phyloP scores from a whole-genome alignment of 768 basidiomycete species.

The Leccinum barrowsii region DNA sequence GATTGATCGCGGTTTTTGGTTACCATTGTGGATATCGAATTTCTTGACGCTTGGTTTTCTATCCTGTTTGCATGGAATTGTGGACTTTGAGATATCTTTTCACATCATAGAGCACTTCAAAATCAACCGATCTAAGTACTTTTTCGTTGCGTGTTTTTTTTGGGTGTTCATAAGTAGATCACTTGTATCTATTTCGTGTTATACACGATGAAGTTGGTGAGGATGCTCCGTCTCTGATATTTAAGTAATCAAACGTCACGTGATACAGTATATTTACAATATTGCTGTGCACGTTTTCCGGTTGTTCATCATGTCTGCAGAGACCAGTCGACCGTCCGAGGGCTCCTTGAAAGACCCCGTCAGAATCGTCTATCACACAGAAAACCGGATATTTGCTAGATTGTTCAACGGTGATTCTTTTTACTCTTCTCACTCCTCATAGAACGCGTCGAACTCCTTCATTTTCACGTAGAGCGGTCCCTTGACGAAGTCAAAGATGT shows the following conservation, averaged over 20 bases:
- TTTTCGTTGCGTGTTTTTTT: constrained; percentile 1
- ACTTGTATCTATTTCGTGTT: not conserved
- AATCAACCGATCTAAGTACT: not conserved
- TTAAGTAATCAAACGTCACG: not conserved
- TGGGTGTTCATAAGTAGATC: constrained; percentile 1
- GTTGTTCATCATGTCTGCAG: constrained; percentile 9
- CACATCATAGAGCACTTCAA: constrained; percentile 13
- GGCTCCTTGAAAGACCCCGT: constrained; percentile 2
- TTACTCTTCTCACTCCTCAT: not conserved
- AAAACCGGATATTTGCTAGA: constrained; percentile 36
- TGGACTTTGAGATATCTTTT: constrained; percentile 16
- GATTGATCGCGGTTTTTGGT: constrained; percentile 9
- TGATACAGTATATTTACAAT: not conserved
- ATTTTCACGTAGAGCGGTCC: constrained; percentile 47
- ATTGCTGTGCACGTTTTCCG: not conserved
- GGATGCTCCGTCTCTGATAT: too few relatives aligned
- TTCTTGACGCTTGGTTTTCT: constrained; percentile 7
- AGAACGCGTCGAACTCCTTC: constrained; percentile 4
- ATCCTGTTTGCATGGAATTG: constrained; percentile 13
- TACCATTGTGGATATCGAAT: constrained; percentile 3
- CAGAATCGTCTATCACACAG: constrained; percentile 38
- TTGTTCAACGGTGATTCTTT: constrained; percentile 38
- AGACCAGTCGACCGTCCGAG: not conserved
- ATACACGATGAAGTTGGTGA: not conserved
- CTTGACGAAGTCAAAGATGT: constrained; percentile 54